Evolutionary conservation across 345 rosid genomes (phyloP).

Genomic region (Eutrema japonicum): DNA sequence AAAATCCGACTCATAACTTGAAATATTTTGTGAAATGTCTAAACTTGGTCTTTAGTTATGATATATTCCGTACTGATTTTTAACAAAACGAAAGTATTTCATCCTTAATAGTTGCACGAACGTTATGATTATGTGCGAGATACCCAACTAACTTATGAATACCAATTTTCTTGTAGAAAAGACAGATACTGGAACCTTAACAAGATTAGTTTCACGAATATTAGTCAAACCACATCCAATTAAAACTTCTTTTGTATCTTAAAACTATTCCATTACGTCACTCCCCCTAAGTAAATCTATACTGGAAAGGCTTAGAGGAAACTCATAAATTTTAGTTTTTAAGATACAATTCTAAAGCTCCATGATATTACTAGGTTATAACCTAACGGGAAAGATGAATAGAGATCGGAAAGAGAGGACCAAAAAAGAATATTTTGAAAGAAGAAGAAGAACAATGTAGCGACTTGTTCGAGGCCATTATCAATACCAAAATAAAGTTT

Average conservation of each 20-base stretch:
- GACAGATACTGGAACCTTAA: too few relatives aligned
- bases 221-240: too few relatives aligned
- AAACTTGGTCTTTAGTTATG: too few relatives aligned
- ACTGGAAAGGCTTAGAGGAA: background rate
- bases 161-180: too few relatives aligned
- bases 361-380: too few relatives aligned
- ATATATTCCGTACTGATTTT: too few relatives aligned
- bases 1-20: too few relatives aligned
- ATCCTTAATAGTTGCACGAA: background rate
- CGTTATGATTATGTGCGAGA: background rate
- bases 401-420: background rate
- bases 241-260: too few relatives aligned
- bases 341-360: background rate
- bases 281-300: background rate
- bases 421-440: background rate
- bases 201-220: too few relatives aligned
- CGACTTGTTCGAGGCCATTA: constrained; percentile 82
- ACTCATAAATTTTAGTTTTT: background rate
- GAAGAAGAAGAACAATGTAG: constrained; percentile 27
- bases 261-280: background rate
- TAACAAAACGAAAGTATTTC: too few relatives aligned
- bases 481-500: constrained; percentile 50
- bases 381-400: background rate
- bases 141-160: too few relatives aligned
- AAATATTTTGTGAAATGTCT: too few relatives aligned